Base-by-base conservation (phyloP, 148 eudicot genomes). In the Mesembryanthemum crystallinum region DNA sequence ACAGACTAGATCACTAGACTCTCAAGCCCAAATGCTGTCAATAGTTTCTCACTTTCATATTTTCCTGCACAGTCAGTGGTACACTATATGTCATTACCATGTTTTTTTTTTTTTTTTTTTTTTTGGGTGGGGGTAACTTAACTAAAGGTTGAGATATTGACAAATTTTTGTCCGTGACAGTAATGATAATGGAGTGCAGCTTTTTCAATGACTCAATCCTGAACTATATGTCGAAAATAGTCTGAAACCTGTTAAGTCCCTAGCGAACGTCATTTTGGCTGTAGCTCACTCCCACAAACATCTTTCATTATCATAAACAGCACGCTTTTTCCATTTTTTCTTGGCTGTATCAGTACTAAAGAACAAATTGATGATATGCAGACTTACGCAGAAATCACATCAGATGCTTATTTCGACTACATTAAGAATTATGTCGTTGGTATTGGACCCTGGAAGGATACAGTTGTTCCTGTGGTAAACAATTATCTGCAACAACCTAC, bases 381-480 rank as follows among this genome's bases (percentile, higher is more conserved):
- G 99, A 83, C 97, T 62, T 95, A 79, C 67, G 52, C 72, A 80
- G 99, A 95, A 82, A 92, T 95, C 86, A 95, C 97, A 72, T 95
- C 99, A n/a, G 96, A 95, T 80, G 80, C 78, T 42, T 92, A 95
- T 75, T 69, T 95, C 17, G 86, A 92, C 79, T 89, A 82, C 80
- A 92, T 95, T 49, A 92, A 83, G 72, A 77, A 89, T 4, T 92
- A 88, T 54, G 91, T 92, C 4, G 91, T 90, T 63, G 99, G 97
- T 45, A 92, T 95, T 70, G 99, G 96, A 78, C 99, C 99, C 29
- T 92, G 96, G 96, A 95, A 95, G 84, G 99, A 95, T 69, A 95
- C 89, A 4, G 17, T 92, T 24, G 92, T 90, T 86, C 90, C 91
- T 32, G 91, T 77, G 25, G 85, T 71, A 24, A 80, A 91, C 76